Evolutionary conservation across 2,329 filamentous ascomycete genomes (phyloP), one percentile per base, ranked within the genome.

Genomic region (Blastomyces parvus): DNA sequence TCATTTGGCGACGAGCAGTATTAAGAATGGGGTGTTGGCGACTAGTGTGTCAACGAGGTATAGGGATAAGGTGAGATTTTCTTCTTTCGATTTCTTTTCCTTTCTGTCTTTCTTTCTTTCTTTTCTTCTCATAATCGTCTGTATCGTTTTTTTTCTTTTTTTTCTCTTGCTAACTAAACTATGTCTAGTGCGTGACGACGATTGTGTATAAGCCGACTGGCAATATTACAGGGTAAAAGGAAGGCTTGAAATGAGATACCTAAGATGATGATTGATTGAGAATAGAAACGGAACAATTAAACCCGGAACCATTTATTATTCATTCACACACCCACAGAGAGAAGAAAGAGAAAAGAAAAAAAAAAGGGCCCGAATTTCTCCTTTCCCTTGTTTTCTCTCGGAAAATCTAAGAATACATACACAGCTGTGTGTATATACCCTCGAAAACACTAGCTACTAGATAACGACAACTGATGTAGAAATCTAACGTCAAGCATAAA

Each of bases 21-120:
- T 99, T 76, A 97, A 96, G 80, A 91, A 96, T 69, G 92, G 93
- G 66, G 90, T 97, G 33, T 82, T 99, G 67, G 94, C 94, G 42
- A 95, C 96, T 6, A 97, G 92, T 71, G 93, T 91, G 17, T 99
- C 94, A 5, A 99, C 94, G n/a, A 84, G 94, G 75, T 99, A 97
- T 76, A 95, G 91, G 79, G 88, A 90, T 77, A 99, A 99, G 74
- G 78, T 79, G 69, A 64, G 71, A 65, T 44, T 38, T 52, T 58
- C 14, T 14, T 13, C 14, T 46, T 59, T 63, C 33, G 64, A 38
- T 50, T 61, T 64, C 30, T 64, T 40, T 62, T 57, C 25, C 57
- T 13, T 17, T 19, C 44, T 64, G n/a, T n/a, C n/a, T 19, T 44
- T 27, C 14, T 25, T 53, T 5, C 44, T 17, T 7, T 30, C 19